Conservation (phyloP, 2,329 filamentous ascomycete genomes). For the Sporothrix luriei region DNA sequence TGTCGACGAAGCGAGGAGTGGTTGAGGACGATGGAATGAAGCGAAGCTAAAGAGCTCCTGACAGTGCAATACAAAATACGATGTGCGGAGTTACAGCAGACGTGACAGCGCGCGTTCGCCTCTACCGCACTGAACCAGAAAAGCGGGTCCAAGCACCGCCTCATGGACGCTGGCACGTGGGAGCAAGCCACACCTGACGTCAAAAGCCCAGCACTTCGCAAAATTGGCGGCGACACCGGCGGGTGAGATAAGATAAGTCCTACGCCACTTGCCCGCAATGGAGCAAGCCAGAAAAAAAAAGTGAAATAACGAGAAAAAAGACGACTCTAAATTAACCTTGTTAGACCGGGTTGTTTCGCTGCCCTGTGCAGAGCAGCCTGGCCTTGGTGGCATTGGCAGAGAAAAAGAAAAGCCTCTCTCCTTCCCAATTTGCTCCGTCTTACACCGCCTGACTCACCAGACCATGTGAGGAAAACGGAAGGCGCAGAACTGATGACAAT, state of each 20-base stretch:
- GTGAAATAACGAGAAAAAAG: background rate
- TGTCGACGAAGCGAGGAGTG: background rate
- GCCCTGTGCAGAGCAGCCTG: background rate
- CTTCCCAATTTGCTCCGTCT: background rate
- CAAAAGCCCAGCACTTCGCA: background rate
- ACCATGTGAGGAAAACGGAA: background rate
- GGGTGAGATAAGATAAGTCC: conserved; percentile 15
- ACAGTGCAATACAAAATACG: conserved; percentile 14
- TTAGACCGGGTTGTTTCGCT: conserved; percentile 14
- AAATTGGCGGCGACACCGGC: background rate
- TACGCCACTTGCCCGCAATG: background rate
- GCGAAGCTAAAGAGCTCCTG: conserved; percentile 1
- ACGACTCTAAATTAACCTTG: background rate
- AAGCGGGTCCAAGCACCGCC: conserved; percentile 3
- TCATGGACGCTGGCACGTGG: background rate
- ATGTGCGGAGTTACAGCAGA: too few relatives aligned
- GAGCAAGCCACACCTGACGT: conserved; percentile 21
- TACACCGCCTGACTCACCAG: conserved; percentile 1
- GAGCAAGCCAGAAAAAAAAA: background rate
- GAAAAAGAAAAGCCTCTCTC: background rate
- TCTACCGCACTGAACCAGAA: background rate
- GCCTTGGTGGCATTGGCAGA: background rate
- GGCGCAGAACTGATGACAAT: background rate
- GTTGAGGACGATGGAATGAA: background rate
- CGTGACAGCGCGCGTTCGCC: conserved; percentile 15